A percentile compares a stretch with the other conserved stretches of the same genome.
These are phyloP conservation scores for Lachnellula subtilissima DNA, from an alignment of 2,329 filamentous ascomycete genomes.

Conservation along the genomic window DNA sequence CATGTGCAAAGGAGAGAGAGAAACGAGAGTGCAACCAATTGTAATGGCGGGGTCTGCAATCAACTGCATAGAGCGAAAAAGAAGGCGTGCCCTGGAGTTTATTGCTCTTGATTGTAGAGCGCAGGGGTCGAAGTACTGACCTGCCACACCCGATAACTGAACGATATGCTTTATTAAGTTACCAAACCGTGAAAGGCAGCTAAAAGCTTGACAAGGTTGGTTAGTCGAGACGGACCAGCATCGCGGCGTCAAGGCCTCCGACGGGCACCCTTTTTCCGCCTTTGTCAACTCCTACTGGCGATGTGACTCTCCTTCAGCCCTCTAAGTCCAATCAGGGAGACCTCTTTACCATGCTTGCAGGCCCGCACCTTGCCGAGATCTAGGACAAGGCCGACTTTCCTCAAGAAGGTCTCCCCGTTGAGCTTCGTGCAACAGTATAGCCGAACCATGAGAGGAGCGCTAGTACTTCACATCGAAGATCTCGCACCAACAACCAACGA, in stretches of 20 bases:
- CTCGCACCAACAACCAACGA: not conserved
- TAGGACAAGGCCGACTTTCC: too few relatives aligned
- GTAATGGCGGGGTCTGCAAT: constrained; percentile 28
- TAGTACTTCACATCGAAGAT: not conserved
- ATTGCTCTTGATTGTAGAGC: constrained; percentile 24
- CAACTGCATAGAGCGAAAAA: constrained; percentile 23
- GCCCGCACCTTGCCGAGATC: too few relatives aligned
- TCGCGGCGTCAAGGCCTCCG: not conserved
- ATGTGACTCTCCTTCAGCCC: too few relatives aligned
- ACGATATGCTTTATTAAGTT: not conserved
- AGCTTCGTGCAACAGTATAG: not conserved
- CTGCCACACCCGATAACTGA: not conserved
- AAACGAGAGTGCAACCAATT: constrained; percentile 21
- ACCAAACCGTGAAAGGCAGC: not conserved
- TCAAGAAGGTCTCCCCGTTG: too few relatives aligned
- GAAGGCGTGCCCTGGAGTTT: constrained; percentile 23
- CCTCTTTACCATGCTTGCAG: too few relatives aligned
- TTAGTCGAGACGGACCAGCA: not conserved
- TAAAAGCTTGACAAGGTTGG: not conserved
- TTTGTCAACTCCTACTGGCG: too few relatives aligned
- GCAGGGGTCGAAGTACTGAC: constrained; percentile 3
- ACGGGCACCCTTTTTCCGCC: too few relatives aligned
- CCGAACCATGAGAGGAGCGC: not conserved
- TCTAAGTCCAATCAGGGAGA: too few relatives aligned
- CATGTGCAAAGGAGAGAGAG: constrained; percentile 19